Conservation (phyloP, 2,329 filamentous ascomycete genomes). For the Stachybotrys chlorohalonatus region DNA sequence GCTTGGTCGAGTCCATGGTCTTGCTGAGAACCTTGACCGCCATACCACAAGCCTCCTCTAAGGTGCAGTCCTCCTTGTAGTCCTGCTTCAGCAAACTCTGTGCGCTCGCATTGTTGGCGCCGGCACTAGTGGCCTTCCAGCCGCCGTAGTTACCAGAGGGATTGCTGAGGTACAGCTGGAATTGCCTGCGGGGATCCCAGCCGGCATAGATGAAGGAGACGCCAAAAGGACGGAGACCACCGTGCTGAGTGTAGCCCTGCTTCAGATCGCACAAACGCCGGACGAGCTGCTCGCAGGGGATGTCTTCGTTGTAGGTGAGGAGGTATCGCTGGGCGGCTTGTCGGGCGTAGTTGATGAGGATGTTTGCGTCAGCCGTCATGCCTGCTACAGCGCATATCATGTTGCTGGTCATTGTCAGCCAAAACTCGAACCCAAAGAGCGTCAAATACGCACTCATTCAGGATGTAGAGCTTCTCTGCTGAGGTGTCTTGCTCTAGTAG, state of each 20-base stretch:
- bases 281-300: constrained; percentile 97
- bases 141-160: constrained; percentile 97
- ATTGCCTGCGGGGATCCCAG: constrained; percentile 91
- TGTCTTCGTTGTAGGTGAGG: constrained; percentile 99
- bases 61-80: constrained; percentile 95
- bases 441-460: constrained; percentile 71
- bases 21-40: constrained; percentile 99
- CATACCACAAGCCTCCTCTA: constrained; percentile 94
- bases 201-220: constrained; percentile 99
- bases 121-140: constrained; percentile 97
- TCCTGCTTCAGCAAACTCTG: constrained; percentile 98
- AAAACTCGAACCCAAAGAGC: not conserved
- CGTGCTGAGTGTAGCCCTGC: constrained; percentile 98
- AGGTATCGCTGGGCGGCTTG: constrained; percentile 96
- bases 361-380: constrained; percentile 99
- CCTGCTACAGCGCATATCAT: constrained; percentile 99
- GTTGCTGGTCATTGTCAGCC: constrained; percentile 53
- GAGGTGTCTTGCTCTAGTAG: constrained; percentile 98
- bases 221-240: constrained; percentile 94
- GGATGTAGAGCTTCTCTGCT: constrained; percentile 98
- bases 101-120: constrained; percentile 95
- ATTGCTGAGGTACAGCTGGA: constrained; percentile 99
- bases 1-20: constrained; percentile 98
- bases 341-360: constrained; percentile 99
- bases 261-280: constrained; percentile 95